Base-by-base conservation (phyloP, 495 filamentous ascomycete genomes). In the Talaromyces adpressus region DNA sequence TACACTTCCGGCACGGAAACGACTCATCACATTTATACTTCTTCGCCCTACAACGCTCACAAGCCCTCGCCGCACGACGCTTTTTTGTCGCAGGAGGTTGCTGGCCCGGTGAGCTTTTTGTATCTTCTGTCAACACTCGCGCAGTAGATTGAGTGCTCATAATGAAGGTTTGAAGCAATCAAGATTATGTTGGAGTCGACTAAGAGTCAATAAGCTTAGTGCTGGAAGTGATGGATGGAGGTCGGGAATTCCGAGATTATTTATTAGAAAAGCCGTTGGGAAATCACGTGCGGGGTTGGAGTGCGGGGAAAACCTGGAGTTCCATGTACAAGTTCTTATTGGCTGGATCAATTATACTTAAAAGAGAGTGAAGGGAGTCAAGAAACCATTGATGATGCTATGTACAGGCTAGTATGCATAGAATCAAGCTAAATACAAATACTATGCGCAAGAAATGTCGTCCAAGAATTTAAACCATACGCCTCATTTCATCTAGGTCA, bases 1-100 rank as follows among this genome's bases (percentile, higher is more conserved):
- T 77, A 65, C 75, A 78, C 58, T 77, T 73, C 8, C 71, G 67
- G 59, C 74, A 77, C 3, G 76, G 76, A 67, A 75, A 78, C 20
- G 69, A 68, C 65, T 78, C 76, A 51, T 78, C 73, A 67, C 76
- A 78, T 67, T 78, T 78, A 62, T 78, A 78, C 64, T 78, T 78
- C 68, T 78, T 78, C 56, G 69, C 54, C 62, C 76, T 70, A 64
- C 76, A 78, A 20, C 76, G 68, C 39, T 78, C 76, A 67, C 76
- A 78, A 6, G 76, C 76, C 57, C 74, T 73, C 20, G 74, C 72
- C 36, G 76, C 76, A 18, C 76, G 76, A 16, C 66, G 56, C 41
- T 72, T 71, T 61, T 75, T 76, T 27, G 70, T 41, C 11, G 36
- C 36, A 66, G 62, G 64, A 29, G 22, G 52, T 0, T 54, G 22